Evolutionary conservation across 352 stramenopile genomes (phyloP).

Genomic region (Globisporangium paddicum): DNA sequence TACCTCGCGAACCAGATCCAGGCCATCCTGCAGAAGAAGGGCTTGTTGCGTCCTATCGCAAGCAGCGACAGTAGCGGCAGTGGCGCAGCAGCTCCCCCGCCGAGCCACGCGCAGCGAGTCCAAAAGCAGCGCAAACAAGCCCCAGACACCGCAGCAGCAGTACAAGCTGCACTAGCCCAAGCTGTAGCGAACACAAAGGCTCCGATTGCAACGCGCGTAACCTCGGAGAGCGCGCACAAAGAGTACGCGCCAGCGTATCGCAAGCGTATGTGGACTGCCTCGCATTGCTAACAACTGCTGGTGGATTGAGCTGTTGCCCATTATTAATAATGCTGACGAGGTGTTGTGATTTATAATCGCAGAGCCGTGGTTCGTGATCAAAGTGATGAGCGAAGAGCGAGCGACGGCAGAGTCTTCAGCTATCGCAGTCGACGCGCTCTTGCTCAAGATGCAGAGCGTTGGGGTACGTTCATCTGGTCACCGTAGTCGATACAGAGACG

Average conservation of each 20-base stretch:
- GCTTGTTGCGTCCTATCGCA: neutral
- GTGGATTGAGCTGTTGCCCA: no score
- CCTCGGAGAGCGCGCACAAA: slow-evolving; percentile 8
- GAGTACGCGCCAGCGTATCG: slow-evolving; percentile 47
- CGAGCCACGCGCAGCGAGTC: neutral
- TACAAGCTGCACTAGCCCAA: neutral
- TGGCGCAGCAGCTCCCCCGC: neutral
- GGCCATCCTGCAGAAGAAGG: slow-evolving; percentile 53
- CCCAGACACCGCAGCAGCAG: neutral
- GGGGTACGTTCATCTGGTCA: slow-evolving; percentile 35
- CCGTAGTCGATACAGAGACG: no score
- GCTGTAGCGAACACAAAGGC: neutral
- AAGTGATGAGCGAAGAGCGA: slow-evolving; percentile 33
- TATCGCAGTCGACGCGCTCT: slow-evolving; percentile 31
- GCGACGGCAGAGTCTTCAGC: slow-evolving; percentile 32
- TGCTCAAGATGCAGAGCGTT: slow-evolving; percentile 41
- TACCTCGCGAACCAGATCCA: slow-evolving; percentile 87
- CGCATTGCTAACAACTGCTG: no score
- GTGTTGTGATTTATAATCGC: neutral
- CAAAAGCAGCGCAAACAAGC: neutral
- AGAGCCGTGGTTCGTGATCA: slow-evolving; percentile 81
- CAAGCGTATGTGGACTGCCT: slow-evolving; percentile 47
- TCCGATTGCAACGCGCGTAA: neutral
- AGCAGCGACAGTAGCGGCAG: neutral
- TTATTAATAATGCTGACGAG: no score